Evolutionary conservation across 805 yeast genomes (phyloP), one percentile per base, ranked within the genome.

Genomic region (Dipodascus geniculatus): DNA sequence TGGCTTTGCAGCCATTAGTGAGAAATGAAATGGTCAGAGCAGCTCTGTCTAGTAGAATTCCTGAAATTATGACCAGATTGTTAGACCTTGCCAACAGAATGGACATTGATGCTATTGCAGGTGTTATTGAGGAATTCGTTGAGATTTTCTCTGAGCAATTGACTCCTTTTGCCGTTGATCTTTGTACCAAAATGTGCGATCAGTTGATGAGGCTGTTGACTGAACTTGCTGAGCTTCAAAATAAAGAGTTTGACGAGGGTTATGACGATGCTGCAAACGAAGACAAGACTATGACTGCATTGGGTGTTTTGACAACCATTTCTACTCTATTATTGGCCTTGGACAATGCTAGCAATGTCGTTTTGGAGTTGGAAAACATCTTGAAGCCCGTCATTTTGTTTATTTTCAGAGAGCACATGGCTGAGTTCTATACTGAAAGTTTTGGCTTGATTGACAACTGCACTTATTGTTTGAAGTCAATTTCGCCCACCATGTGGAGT

Each of bases 91-190:
- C 95, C 2, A 83, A 87, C 63, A 82, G 82, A 55, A 80, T 90
- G 58, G 99, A 91, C 62, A 81, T 85, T 55, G 99, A 93, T 64
- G 79, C 89, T 1, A 77, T 93, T 24, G 81, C 95, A 22, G 85
- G 84, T 22, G 96, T 91, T 3, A 88, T 91, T 84, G 98, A 91
- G 72, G 96, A 90, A 62, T 84, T 93, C 65, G 97, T 91, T 28
- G 96, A 90, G 64, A 80, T 79, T 55, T 93, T 85, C 68, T 77
- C 95, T 3, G 86, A 83, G 58, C 95, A 91, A 68, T 74, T 91
- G 60, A 93, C 89, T 56, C 98, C 99, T 17, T 91, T 87, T 67
- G 91, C 95, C 42, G 74, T 80, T n/a, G 83, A 84, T 55, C 68
- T 85, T 53, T 79, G 81, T 65, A 69, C 59, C 23, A 71, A 71